Percentiles rank a stretch among this genome's conserved stretches.
These are phyloP conservation scores for Dothidotthia symphoricarpi DNA, from an alignment of 2,329 filamentous ascomycete genomes.

Conservation along the genomic window DNA sequence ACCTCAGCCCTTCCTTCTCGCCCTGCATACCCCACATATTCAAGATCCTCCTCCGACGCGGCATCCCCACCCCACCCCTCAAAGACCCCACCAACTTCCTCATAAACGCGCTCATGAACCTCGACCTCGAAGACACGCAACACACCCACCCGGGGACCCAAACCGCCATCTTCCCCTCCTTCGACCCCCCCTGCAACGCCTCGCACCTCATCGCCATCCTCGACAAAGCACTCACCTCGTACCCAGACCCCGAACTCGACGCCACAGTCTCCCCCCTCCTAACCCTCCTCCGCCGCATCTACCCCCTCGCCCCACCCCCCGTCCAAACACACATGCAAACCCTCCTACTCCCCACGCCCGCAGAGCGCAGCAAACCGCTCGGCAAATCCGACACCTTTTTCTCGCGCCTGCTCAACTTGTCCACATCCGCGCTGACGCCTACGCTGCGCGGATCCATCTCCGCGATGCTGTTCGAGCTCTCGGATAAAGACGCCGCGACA, in stretches of 20 bases:
- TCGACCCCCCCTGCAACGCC: slow-evolving; percentile 58
- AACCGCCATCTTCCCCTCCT: slow-evolving; percentile 64
- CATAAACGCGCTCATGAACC: slow-evolving; percentile 77
- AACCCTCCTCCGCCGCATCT: slow-evolving; percentile 69
- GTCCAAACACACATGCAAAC: slow-evolving; percentile 63
- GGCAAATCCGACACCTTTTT: slow-evolving; percentile 73
- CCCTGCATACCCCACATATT: slow-evolving; percentile 68
- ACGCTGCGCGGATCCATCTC: slow-evolving; percentile 73
- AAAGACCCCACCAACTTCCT: slow-evolving; percentile 69
- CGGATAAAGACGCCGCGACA: slow-evolving; percentile 71
- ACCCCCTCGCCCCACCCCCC: slow-evolving; percentile 64
- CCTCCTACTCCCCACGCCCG: slow-evolving; percentile 70
- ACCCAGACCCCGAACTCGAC: slow-evolving; percentile 70
- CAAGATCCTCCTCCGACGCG: slow-evolving; percentile 63
- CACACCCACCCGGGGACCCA: slow-evolving; percentile 39
- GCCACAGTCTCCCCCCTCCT: slow-evolving; percentile 68
- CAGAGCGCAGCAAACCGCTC: slow-evolving; percentile 73
- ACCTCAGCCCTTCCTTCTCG: slow-evolving; percentile 62
- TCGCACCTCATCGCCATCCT: slow-evolving; percentile 70
- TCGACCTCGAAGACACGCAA: slow-evolving; percentile 61
- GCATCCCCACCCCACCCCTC: slow-evolving; percentile 64
- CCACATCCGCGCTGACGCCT: slow-evolving; percentile 69
- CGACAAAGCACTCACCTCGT: slow-evolving; percentile 61
- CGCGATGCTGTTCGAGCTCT: slow-evolving; percentile 81
- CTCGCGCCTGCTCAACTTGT: slow-evolving; percentile 73